These are phyloP conservation scores for Lentinula raphanica DNA, from an alignment of 768 basidiomycete species.

Conservation along the genomic window DNA sequence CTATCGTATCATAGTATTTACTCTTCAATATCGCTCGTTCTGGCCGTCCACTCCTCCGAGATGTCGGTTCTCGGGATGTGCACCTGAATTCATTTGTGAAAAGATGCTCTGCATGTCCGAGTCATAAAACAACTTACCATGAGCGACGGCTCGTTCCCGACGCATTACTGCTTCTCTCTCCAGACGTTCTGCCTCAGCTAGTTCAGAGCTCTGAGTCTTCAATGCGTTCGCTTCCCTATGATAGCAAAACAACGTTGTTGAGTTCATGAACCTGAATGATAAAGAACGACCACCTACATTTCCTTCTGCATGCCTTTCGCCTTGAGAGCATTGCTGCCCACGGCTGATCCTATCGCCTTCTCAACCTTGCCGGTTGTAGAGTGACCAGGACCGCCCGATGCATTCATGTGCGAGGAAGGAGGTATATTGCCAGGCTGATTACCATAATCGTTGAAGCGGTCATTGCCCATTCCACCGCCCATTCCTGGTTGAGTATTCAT, in stretches of 20 bases:
- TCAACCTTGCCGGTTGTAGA: slow-evolving; percentile 43
- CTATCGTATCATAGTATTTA: too few species aligned
- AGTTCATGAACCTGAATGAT: neutral
- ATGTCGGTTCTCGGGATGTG: slow-evolving; percentile 23
- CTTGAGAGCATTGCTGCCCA: slow-evolving; percentile 43
- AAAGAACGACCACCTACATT: slow-evolving; percentile 22
- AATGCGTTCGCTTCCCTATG: slow-evolving; percentile 39
- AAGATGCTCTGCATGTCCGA: neutral
- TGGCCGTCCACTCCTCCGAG: neutral
- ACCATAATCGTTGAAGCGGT: neutral
- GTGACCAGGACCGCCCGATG: slow-evolving; percentile 22
- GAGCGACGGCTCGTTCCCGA: slow-evolving; percentile 48
- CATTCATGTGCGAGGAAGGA: neutral
- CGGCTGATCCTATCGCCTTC: slow-evolving; percentile 36
- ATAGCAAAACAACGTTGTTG: neutral
- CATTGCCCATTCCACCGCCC: neutral
- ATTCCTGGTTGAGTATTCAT: neutral
- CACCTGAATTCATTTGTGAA: slow-evolving; percentile 14
- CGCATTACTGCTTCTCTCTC: slow-evolving; percentile 44
- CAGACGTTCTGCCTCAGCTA: slow-evolving; percentile 49
- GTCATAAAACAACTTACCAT: slow-evolving; percentile 29
- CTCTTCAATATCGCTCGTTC: neutral
- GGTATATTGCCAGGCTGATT: slow-evolving; percentile 2
- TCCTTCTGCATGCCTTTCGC: slow-evolving; percentile 48
- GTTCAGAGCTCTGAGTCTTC: slow-evolving; percentile 41